Conservation (phyloP, 2,329 filamentous ascomycete species). For the Zymoseptoria pseudotritici region DNA sequence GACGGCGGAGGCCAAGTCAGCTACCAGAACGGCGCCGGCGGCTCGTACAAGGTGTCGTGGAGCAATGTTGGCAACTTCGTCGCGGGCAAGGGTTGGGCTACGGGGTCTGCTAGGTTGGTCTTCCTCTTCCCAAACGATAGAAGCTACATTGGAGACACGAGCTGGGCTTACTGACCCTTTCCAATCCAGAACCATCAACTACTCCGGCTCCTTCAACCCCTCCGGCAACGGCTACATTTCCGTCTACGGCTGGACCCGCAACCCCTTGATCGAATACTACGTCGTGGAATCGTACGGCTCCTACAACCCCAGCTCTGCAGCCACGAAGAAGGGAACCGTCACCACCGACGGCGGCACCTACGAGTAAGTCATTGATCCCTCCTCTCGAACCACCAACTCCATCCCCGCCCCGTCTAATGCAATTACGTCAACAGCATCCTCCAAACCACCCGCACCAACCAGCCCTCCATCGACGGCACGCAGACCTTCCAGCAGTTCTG, state of each 20-base stretch:
- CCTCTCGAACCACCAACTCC: too few relatives aligned
- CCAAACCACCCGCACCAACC: slow-evolving; percentile 36
- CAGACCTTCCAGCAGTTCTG: slow-evolving; percentile 39
- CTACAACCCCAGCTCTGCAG: slow-evolving; percentile 37
- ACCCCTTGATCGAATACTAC: slow-evolving; percentile 53
- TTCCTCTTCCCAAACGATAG: background rate
- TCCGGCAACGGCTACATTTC: slow-evolving; percentile 48
- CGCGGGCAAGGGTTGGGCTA: slow-evolving; percentile 53
- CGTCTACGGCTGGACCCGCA: slow-evolving; percentile 52
- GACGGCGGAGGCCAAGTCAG: slow-evolving; percentile 45
- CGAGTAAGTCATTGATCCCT: too few relatives aligned
- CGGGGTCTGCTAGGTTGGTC: slow-evolving; percentile 43
- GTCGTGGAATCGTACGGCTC: slow-evolving; percentile 48
- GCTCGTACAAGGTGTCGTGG: slow-evolving; percentile 44
- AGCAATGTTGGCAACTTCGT: slow-evolving; percentile 46
- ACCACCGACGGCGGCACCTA: slow-evolving; percentile 47
- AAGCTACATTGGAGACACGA: too few relatives aligned
- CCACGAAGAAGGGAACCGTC: slow-evolving; percentile 44
- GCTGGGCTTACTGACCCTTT: background rate
- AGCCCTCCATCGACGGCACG: slow-evolving; percentile 35
- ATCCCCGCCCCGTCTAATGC: too few relatives aligned
- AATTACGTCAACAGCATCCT: too few relatives aligned
- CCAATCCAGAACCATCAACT: slow-evolving; percentile 40
- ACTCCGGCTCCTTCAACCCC: slow-evolving; percentile 42
- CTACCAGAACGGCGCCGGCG: slow-evolving; percentile 49